These are phyloP conservation scores for Salix suchowensis DNA, from an alignment of 345 rosid genomes.

Conservation along the genomic window DNA sequence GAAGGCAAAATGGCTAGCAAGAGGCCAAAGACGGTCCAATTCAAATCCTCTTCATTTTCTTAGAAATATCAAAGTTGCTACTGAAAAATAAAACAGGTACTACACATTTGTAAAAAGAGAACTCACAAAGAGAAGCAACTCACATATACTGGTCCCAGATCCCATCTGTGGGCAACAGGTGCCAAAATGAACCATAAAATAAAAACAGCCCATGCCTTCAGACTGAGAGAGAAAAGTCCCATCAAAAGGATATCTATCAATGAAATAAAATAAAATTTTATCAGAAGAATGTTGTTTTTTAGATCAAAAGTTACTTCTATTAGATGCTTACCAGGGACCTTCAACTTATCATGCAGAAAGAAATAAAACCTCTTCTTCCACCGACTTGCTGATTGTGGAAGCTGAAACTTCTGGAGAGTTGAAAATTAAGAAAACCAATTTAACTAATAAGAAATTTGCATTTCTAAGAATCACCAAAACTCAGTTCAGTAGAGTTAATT, in stretches of 20 bases:
- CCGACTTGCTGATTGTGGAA: conserved; percentile 62
- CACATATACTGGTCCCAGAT: conserved; percentile 45
- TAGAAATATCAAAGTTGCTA: neutral
- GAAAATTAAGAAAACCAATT: conserved; percentile 5
- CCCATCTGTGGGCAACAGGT: conserved; percentile 75
- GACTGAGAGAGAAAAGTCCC: conserved; percentile 65
- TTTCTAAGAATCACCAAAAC: neutral
- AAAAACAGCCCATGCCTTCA: conserved; percentile 55
- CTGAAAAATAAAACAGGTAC: neutral
- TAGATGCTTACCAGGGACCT: conserved; percentile 60
- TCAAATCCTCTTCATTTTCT: neutral
- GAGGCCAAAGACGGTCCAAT: neutral
- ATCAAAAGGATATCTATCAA: conserved; percentile 66
- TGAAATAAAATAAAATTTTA: conserved; percentile 18
- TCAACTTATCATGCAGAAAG: conserved; percentile 60
- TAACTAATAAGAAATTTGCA: neutral
- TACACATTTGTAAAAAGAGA: too few species aligned
- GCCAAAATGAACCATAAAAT: conserved; percentile 75
- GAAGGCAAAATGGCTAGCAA: neutral
- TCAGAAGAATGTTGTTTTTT: conserved; percentile 12
- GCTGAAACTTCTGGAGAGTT: conserved; percentile 58
- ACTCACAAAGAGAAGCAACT: too few species aligned
- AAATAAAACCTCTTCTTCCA: conserved; percentile 66
- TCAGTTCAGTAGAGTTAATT: conserved; percentile 1
- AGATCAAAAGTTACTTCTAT: conserved; percentile 9